phyloP scores from a whole-genome alignment of 2,329 filamentous ascomycete genomes.

The Botrytis galanthina region DNA sequence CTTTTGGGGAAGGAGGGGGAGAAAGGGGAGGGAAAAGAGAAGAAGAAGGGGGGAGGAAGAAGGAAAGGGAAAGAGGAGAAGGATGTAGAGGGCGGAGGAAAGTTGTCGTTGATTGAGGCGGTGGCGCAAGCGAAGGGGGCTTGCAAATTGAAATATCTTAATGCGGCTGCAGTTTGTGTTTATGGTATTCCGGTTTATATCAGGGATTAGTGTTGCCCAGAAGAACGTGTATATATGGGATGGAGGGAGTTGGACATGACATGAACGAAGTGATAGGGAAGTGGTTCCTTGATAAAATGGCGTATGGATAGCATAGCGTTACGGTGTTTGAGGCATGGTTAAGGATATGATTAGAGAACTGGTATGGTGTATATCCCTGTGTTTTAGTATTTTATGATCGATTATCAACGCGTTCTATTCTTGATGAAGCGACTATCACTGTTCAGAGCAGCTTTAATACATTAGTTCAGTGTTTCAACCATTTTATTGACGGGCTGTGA shows the following conservation, averaged over 20 bases:
- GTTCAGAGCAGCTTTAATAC: not conserved
- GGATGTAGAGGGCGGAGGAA: conserved; percentile 37
- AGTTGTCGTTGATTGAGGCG: conserved; percentile 71
- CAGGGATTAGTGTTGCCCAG: conserved; percentile 19
- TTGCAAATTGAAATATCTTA: conserved; percentile 89
- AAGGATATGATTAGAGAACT: not conserved
- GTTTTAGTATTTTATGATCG: not conserved
- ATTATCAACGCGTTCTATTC: not conserved
- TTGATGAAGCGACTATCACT: not conserved
- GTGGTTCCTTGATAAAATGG: not conserved
- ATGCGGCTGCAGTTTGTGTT: conserved; percentile 88
- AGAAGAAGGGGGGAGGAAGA: conserved; percentile 32
- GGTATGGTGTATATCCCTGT: not conserved
- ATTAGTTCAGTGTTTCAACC: not conserved
- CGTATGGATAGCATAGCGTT: not conserved
- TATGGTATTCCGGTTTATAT: conserved; percentile 86
- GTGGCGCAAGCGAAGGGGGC: conserved; percentile 70
- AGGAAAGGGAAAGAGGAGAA: conserved; percentile 34
- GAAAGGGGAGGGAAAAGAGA: conserved; percentile 35
- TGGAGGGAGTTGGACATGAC: not conserved
- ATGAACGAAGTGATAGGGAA: not conserved
- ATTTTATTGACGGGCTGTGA: not conserved
- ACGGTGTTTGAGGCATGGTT: not conserved
- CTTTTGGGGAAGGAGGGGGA: conserved; percentile 46
- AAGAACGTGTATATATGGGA: not conserved